Evolutionary conservation across 441 rosid genomes (phyloP), one percentile per base, ranked within the genome.

Genomic region (Eutrema salsugineum): DNA sequence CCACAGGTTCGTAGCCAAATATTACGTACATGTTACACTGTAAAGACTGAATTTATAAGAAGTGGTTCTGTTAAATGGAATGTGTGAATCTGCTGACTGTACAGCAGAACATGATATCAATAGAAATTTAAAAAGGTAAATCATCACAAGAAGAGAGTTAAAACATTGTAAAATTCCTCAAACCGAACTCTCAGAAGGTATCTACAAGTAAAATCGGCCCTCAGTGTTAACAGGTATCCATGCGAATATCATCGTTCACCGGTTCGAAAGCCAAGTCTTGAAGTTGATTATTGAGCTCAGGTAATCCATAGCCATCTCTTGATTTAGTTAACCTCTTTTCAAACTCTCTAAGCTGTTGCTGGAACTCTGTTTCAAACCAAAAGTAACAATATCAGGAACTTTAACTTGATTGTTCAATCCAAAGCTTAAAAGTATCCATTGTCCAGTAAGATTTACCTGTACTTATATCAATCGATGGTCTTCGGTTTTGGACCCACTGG

Each of bases 401-500:
- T 15, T 15, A 2, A 44, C 49, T 44, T 44, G 4, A 43, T n/a
- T 16, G 19, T 8, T 16, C 20, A 16, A 4, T 8, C 10, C 0
- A 42, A 44, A 8, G 5, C 19, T 44, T 11, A 38, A 38, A 11
- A 38, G 10, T 56, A 3, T 4, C 27, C 27, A 4, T 24, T 24
- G 2, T 24, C 27, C 4, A 0, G 8, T 17, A 22, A 16, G 67
- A 44, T 24, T 19, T 48, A 35, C 69, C 68, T 63, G 44, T 44
- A 33, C 5, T 48, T 39, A 66, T 53, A 85, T 91, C 91, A 76
- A 68, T 79, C 61, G 48, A 28, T 56, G 89, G 82, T 77, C 93
- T 87, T 56, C 85, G 80, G 63, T 90, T 91, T 79, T 90, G 83
- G 71, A 90, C 94, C 96, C 93, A 88, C 70, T 81, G 85, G 49